Conservation (phyloP, 2,329 filamentous ascomycete genomes). For the Aspergillus caelatus region DNA sequence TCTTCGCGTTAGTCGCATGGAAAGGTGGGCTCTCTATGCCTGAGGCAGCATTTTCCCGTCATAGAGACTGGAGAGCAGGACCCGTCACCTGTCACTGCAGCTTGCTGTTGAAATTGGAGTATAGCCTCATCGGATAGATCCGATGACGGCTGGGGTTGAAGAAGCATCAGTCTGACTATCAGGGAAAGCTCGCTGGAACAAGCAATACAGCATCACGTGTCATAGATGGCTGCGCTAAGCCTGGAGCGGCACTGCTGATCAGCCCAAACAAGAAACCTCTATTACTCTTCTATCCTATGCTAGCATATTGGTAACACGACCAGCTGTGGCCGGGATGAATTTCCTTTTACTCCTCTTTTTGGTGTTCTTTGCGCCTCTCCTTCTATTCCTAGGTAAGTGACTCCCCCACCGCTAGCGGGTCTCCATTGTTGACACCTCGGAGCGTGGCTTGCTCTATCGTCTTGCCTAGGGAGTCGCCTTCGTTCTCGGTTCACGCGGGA, state of each 20-base stretch:
- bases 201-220: background rate
- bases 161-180: background rate
- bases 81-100: background rate
- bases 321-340: constrained; percentile 28
- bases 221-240: background rate
- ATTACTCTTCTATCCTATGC: constrained; percentile 1
- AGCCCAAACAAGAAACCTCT: background rate
- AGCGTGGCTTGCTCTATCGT: constrained; percentile 58
- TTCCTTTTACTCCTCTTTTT: constrained; percentile 39
- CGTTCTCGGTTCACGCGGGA: constrained; percentile 52
- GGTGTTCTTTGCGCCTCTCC: constrained; percentile 41
- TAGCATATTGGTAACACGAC: background rate
- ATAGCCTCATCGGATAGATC: background rate
- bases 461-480: constrained; percentile 57
- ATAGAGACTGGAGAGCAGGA: background rate
- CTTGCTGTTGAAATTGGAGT: background rate
- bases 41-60: background rate
- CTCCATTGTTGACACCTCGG: constrained; percentile 25
- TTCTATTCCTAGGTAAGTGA: constrained; percentile 39
- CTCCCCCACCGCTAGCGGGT: background rate
- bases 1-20: constrained; percentile 7
- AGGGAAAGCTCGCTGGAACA: background rate
- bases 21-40: background rate
- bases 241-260: background rate
- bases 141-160: background rate